These are phyloP conservation scores for Kodamaea suecica DNA, from an alignment of 1,139 yeast species.

Conservation along the genomic window DNA sequence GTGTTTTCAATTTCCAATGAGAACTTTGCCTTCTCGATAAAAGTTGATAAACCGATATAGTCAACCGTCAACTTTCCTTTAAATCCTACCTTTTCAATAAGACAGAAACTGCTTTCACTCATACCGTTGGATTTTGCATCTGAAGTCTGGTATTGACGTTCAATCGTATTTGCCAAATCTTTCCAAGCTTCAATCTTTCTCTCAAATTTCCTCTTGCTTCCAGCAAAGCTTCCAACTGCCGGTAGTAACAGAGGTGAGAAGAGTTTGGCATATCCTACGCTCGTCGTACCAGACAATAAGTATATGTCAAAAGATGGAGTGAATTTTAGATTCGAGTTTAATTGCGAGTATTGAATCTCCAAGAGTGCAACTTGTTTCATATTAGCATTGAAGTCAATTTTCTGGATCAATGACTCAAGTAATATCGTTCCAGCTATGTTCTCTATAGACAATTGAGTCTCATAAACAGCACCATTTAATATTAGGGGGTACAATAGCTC, in stretches of 20 bases:
- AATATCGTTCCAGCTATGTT: conserved; percentile 16
- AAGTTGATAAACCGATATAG: conserved; percentile 36
- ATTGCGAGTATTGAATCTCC: conserved; percentile 33
- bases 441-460: conserved; percentile 17
- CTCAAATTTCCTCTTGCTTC: conserved; percentile 14
- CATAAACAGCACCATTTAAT: conserved; percentile 17
- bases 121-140: neutral
- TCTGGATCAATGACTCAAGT: conserved; percentile 22
- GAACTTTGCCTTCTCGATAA: conserved; percentile 30
- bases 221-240: conserved; percentile 19
- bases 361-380: conserved; percentile 17
- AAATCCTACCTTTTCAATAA: conserved; percentile 19
- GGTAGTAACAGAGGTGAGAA: conserved; percentile 28
- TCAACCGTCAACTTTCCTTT: conserved; percentile 31
- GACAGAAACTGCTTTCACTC: neutral
- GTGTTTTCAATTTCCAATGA: conserved; percentile 34
- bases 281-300: conserved; percentile 20
- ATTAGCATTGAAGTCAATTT: conserved; percentile 16
- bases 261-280: conserved; percentile 36
- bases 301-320: conserved; percentile 14
- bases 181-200: conserved; percentile 14
- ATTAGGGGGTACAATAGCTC: conserved; percentile 17
- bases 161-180: conserved; percentile 4
- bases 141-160: neutral
- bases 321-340: conserved; percentile 21